Evolutionary conservation across 768 basidiomycete genomes (phyloP).

Genomic region (Tricholoma terreum): DNA sequence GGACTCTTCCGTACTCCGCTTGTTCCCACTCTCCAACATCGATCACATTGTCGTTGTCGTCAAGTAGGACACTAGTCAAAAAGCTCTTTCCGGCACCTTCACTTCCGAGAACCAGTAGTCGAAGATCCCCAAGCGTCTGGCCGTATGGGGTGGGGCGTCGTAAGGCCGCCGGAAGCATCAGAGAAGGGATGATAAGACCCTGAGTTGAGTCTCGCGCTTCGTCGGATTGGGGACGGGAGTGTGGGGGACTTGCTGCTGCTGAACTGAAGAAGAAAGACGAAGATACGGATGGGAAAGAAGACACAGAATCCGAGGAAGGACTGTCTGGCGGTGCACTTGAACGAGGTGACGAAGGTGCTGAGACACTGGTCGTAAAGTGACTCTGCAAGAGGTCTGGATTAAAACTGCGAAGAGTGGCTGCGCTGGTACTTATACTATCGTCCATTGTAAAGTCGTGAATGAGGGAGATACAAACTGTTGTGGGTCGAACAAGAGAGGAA

Average conservation of each 20-base stretch:
- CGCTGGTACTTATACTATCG: slow-evolving; percentile 35
- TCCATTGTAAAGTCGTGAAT: slow-evolving; percentile 23
- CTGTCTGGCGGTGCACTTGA: slow-evolving; percentile 56
- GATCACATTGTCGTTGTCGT: slow-evolving; percentile 67
- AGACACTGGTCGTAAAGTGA: slow-evolving; percentile 19
- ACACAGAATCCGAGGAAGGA: slow-evolving; percentile 58
- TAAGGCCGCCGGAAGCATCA: slow-evolving; percentile 60
- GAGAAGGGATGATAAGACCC: slow-evolving; percentile 68
- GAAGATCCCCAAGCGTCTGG: slow-evolving; percentile 61
- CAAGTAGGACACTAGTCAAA: slow-evolving; percentile 47
- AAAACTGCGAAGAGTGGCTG: slow-evolving; percentile 36
- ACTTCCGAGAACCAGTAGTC: slow-evolving; percentile 51
- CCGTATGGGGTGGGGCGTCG: slow-evolving; percentile 64
- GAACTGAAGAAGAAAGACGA: slow-evolving; percentile 81
- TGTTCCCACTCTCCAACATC: slow-evolving; percentile 61
- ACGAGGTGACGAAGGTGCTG: slow-evolving; percentile 46
- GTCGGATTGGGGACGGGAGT: slow-evolving; percentile 42
- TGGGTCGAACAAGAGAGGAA: neutral
- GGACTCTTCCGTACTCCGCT: slow-evolving; percentile 37
- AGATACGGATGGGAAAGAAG: slow-evolving; percentile 69
- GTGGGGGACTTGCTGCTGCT: slow-evolving; percentile 63
- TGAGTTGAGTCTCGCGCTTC: slow-evolving; percentile 38
- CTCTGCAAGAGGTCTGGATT: slow-evolving; percentile 17
- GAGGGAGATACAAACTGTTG: neutral
- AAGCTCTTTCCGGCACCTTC: slow-evolving; percentile 43